Evolutionary conservation across 345 rosid species (phyloP).

Genomic region (Populus nigra): DNA sequence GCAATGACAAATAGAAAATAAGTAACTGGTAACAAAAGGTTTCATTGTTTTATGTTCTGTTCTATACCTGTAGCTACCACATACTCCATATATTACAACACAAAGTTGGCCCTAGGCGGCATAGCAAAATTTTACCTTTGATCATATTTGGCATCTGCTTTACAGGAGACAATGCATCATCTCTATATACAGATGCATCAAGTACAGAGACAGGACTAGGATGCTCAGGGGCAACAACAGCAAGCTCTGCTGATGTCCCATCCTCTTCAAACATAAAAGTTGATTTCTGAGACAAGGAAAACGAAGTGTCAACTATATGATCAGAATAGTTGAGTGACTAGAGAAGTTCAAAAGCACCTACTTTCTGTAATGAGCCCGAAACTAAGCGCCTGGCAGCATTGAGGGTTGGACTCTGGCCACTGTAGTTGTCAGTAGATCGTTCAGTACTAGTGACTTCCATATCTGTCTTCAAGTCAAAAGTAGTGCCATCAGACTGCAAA

Average conservation of each 20-base stretch:
- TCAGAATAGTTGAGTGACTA: conserved; percentile 1
- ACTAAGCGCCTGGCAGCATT: conserved; percentile 38
- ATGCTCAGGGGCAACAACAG: conserved; percentile 52
- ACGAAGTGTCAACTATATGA: conserved; percentile 17
- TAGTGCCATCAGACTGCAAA: conserved; percentile 50
- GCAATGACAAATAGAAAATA: conserved; percentile 14
- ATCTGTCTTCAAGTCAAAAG: conserved; percentile 34
- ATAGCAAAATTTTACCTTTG: conserved; percentile 38
- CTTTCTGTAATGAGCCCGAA: conserved; percentile 47
- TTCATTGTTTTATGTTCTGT: background rate
- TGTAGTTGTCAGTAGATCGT: conserved; percentile 30
- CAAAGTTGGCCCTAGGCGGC: background rate
- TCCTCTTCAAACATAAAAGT: conserved; percentile 47
- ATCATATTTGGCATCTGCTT: conserved; percentile 36
- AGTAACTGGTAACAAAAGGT: no score
- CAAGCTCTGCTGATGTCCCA: conserved; percentile 41
- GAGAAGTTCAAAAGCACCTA: conserved; percentile 32
- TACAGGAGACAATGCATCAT: conserved; percentile 60
- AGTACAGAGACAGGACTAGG: conserved; percentile 92
- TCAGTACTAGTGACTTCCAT: conserved; percentile 36
- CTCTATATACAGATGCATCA: conserved; percentile 51
- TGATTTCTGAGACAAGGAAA: conserved; percentile 43
- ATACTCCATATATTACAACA: background rate
- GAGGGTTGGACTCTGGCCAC: conserved; percentile 40
- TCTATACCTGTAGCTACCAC: background rate